Evolutionary conservation across 2,329 filamentous ascomycete species (phyloP).

Genomic region (Aspergillus pseudoviridinutans): DNA sequence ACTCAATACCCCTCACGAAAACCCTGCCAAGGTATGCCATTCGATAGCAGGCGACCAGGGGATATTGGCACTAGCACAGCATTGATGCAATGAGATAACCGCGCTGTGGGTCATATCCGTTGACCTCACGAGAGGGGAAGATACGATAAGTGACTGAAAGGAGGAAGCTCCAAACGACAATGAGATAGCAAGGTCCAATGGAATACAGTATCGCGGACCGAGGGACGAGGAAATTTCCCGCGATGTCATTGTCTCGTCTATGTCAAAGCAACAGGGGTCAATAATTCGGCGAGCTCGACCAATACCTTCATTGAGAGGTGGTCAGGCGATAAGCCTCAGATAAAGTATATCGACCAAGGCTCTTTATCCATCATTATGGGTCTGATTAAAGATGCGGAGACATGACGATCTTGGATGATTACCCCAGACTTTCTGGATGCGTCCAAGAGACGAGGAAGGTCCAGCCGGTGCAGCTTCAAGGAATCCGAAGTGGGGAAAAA

Average conservation of each 20-base stretch:
- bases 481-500: neutral
- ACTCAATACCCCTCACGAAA: too few relatives aligned
- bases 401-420: neutral
- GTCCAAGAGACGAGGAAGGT: conserved; percentile 7
- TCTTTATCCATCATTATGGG: neutral
- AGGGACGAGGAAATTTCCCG: neutral
- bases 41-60: neutral
- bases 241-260: neutral
- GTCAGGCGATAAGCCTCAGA: neutral
- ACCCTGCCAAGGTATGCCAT: too few relatives aligned
- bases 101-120: neutral
- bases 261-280: neutral
- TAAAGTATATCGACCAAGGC: neutral
- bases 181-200: neutral
- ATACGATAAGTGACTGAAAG: conserved; percentile 4
- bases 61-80: neutral
- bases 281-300: neutral
- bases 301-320: neutral
- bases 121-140: conserved; percentile 2
- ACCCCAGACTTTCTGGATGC: neutral
- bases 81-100: too few relatives aligned
- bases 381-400: conserved; percentile 7
- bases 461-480: conserved; percentile 6
- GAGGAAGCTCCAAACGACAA: conserved; percentile 19
- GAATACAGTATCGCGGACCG: neutral